Conservation (phyloP, 805 yeast species). For the Myxozyma mucilagina region DNA sequence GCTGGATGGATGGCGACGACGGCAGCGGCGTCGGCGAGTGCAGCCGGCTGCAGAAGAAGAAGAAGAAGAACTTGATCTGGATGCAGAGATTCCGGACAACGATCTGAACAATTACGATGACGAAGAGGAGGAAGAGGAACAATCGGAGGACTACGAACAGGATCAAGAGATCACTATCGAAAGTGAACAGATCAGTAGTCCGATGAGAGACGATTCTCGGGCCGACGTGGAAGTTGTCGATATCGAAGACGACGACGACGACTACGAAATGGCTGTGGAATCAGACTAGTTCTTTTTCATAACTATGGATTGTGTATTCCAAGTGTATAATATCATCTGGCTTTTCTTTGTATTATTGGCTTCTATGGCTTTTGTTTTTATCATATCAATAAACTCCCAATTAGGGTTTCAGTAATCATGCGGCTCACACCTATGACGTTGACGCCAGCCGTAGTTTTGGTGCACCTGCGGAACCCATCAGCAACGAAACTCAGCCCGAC, state of each 20-base stretch:
- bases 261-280: slow-evolving; percentile 28
- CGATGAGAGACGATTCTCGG: background rate
- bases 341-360: background rate
- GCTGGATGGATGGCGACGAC: slow-evolving; percentile 27
- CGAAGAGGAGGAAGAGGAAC: slow-evolving; percentile 11
- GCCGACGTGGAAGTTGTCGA: slow-evolving; percentile 10
- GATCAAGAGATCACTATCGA: slow-evolving; percentile 14
- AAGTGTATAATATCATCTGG: background rate
- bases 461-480: background rate
- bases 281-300: slow-evolving; percentile 9
- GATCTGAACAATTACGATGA: slow-evolving; percentile 35
- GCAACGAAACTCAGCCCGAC: background rate
- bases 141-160: slow-evolving; percentile 12
- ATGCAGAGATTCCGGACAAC: slow-evolving; percentile 37
- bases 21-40: slow-evolving; percentile 35
- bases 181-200: slow-evolving; percentile 2
- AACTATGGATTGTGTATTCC: too few species aligned
- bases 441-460: background rate
- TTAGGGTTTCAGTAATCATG: background rate
- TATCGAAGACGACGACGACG: slow-evolving; percentile 15
- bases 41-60: slow-evolving; percentile 2
- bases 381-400: background rate
- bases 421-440: slow-evolving; percentile 6
- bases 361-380: background rate
- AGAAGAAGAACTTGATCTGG: slow-evolving; percentile 34